Conservation (phyloP, 352 stramenopile species). For the Phytopythium helicoides region DNA sequence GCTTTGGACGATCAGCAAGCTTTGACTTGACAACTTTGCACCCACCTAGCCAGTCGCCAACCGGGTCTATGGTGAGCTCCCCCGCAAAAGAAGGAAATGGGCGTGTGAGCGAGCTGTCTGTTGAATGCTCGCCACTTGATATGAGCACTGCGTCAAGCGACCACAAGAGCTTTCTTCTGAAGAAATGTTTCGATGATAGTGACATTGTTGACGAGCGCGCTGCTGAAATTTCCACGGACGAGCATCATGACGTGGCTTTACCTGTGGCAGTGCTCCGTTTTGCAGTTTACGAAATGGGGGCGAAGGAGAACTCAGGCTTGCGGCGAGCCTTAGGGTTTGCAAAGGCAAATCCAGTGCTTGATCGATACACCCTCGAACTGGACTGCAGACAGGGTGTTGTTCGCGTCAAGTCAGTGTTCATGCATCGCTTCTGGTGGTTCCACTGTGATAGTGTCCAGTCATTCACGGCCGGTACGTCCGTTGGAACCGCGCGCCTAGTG, state of each 20-base stretch:
- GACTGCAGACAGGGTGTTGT: constrained; percentile 70
- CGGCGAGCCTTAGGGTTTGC: constrained; percentile 64
- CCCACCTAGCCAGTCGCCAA: constrained; percentile 9
- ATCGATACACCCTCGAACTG: constrained; percentile 79
- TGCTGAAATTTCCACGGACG: constrained; percentile 20
- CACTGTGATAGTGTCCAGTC: constrained; percentile 65
- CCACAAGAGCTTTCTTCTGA: constrained; percentile 24
- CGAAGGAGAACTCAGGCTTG: constrained; percentile 52
- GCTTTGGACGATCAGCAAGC: constrained; percentile 68
- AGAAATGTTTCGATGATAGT: constrained; percentile 80
- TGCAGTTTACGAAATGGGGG: constrained; percentile 68
- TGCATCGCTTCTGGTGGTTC: constrained; percentile 81
- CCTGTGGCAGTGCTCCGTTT: constrained; percentile 70
- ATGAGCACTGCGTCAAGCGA: constrained; percentile 16
- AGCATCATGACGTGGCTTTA: constrained; percentile 32
- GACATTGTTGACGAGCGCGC: constrained; percentile 67
- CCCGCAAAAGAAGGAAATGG: neutral
- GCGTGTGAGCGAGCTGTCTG: constrained; percentile 4
- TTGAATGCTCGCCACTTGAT: neutral
- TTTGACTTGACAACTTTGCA: constrained; percentile 69
- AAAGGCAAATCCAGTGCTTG: constrained; percentile 63
- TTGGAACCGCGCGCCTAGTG: constrained; percentile 44
- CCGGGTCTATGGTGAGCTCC: neutral
- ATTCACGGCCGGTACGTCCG: constrained; percentile 32
- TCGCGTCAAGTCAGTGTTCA: constrained; percentile 79